Evolutionary conservation across 306 rosid genomes (phyloP), one percentile per base, ranked within the genome.

Genomic region (Acacia confusa): DNA sequence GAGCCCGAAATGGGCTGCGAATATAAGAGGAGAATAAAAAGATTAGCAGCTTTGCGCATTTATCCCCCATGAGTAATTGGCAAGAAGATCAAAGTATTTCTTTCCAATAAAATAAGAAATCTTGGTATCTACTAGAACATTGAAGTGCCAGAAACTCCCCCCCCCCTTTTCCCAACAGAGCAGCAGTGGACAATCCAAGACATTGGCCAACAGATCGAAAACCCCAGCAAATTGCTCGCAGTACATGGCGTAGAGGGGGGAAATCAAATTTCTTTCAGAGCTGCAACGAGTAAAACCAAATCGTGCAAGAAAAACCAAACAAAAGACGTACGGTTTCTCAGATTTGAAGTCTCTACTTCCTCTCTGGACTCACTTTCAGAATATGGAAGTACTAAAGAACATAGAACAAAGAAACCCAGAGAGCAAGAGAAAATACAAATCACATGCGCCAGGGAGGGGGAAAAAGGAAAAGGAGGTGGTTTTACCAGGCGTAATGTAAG

Each of bases 1-100:
- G 25, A 15, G 47, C 34, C 6, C n/a, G 32, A 36, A 52, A 52
- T 34, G n/a, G 5, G 69, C 1, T 25, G 34, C 4, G 36, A 11
- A 20, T 5, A 52, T 19, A 73, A 22, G 47, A 43, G 32, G 30
- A 20, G 34, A 53, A n/a, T 69, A n/a, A 71, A n/a, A 71, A 53
- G 71, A 7, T 7, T 17, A 38, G 50, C 47, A 70, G 65, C 52
- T 71, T 64, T 70, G 53, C 74, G 74, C 81, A 84, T 86, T 81
- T 73, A 65, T 70, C 52, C 50, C 74, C 64, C 65, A 43, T 13
- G 61, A 47, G 64, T 72, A 52, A 63, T 24, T 3, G 2, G 69
- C 47, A n/a, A 81, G 58, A 74, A 30, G 27, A 64, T 38, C 22
- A 19, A 17, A 48, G 58, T 12, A 28, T 27, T 63, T 63, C 9